phyloP scores from a whole-genome alignment of 1,139 yeast genomes.

The Wickerhamiella infanticola region DNA sequence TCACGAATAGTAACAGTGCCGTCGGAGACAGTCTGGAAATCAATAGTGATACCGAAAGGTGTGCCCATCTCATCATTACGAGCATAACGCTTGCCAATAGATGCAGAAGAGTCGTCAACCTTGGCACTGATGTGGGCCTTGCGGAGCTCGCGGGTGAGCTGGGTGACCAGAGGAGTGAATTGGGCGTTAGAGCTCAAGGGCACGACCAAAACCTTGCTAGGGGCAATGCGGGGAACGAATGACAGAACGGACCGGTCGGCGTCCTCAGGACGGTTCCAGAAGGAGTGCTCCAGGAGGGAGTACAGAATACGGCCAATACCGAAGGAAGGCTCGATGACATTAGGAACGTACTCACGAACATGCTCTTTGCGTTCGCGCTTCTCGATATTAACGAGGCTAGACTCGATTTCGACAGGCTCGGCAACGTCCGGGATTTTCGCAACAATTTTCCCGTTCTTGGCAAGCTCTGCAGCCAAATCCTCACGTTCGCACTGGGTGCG shows the following conservation, averaged over 20 bases:
- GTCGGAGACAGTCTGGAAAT: constrained; percentile 85
- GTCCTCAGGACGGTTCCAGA: constrained; percentile 92
- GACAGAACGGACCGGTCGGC: constrained; percentile 82
- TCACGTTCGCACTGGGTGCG: constrained; percentile 82
- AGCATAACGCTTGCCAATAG: constrained; percentile 96
- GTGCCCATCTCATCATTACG: constrained; percentile 99
- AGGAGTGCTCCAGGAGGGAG: constrained; percentile 82
- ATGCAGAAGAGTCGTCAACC: constrained; percentile 93
- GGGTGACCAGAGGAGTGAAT: constrained; percentile 58
- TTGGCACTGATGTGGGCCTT: constrained; percentile 80
- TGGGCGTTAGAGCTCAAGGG: constrained; percentile 82
- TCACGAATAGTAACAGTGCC: constrained; percentile 90
- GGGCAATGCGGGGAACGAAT: constrained; percentile 92
- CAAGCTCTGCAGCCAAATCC: constrained; percentile 54
- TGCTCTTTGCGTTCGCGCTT: constrained; percentile 74
- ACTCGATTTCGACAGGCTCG: constrained; percentile 53
- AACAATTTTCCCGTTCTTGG: constrained; percentile 45
- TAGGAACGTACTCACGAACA: constrained; percentile 89
- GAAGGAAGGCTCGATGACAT: constrained; percentile 97
- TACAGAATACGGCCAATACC: constrained; percentile 97
- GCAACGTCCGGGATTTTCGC: constrained; percentile 48
- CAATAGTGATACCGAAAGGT: constrained; percentile 96
- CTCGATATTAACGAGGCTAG: constrained; percentile 55
- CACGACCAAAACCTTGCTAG: constrained; percentile 90
- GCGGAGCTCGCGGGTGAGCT: constrained; percentile 50